Percentiles rank a stretch among this genome's conserved stretches.
phyloP scores from a whole-genome alignment of 306 rosid species.

The Prunus campanulata region DNA sequence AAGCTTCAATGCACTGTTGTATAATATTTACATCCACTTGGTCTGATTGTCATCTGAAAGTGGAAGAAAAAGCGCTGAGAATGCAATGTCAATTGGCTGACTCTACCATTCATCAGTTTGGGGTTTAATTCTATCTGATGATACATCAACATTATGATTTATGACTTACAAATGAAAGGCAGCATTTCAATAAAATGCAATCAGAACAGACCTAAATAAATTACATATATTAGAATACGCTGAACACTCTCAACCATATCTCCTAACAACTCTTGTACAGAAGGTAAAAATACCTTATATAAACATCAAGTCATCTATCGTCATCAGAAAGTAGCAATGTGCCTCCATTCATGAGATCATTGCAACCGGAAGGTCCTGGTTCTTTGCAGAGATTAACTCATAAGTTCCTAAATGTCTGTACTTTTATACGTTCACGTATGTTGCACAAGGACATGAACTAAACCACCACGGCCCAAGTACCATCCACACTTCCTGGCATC shows the following conservation, averaged over 20 bases:
- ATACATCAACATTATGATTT: not conserved
- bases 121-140: not conserved
- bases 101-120: not conserved
- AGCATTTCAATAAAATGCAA: not conserved
- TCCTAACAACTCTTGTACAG: conserved; percentile 8
- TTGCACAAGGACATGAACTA: conserved; percentile 31
- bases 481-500: conserved; percentile 22
- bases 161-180: conserved; percentile 1
- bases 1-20: too few species aligned
- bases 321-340: not conserved
- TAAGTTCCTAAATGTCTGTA: not conserved
- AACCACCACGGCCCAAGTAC: conserved; percentile 11
- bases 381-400: not conserved
- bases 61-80: too few species aligned
- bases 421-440: not conserved
- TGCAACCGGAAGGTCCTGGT: not conserved
- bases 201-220: conserved; percentile 2
- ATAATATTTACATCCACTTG: too few species aligned
- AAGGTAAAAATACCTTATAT: not conserved
- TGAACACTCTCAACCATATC: not conserved
- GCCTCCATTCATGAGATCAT: not conserved
- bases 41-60: too few species aligned
- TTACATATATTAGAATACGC: not conserved
- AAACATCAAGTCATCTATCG: not conserved
- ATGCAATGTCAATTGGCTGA: not conserved